phyloP scores from a whole-genome alignment of 257 asterid genomes.

The Fraxinus quadrangulata region DNA sequence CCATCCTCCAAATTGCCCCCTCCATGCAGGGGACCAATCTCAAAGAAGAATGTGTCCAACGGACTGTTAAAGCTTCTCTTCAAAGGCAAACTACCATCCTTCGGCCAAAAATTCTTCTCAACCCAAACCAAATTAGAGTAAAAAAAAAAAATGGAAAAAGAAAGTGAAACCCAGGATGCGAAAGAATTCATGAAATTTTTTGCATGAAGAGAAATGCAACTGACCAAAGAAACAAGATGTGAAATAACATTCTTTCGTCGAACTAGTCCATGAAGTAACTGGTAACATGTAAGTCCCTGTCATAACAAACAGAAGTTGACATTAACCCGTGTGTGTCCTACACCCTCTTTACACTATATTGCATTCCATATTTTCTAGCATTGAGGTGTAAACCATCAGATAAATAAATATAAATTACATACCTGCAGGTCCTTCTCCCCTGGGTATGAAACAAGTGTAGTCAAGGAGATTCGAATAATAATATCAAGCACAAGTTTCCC shows the following conservation, averaged over 20 bases:
- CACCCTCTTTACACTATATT: slow-evolving; percentile 5
- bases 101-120: slow-evolving; percentile 8
- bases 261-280: slow-evolving; percentile 93
- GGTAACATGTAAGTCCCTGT: slow-evolving; percentile 82
- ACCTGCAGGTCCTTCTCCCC: slow-evolving; percentile 98
- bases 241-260: slow-evolving; percentile 63
- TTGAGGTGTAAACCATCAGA: not conserved
- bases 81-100: slow-evolving; percentile 10
- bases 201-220: slow-evolving; percentile 35
- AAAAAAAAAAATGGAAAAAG: slow-evolving; percentile 18
- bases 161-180: slow-evolving; percentile 11
- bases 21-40: not conserved
- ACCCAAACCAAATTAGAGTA: slow-evolving; percentile 17
- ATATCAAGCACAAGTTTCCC: slow-evolving; percentile 82
- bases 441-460: slow-evolving; percentile 78
- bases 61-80: not conserved
- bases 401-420: slow-evolving; percentile 25
- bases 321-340: slow-evolving; percentile 17
- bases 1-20: not conserved
- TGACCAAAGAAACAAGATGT: slow-evolving; percentile 80
- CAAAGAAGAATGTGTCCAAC: not conserved
- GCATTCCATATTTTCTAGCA: not conserved
- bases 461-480: slow-evolving; percentile 66
- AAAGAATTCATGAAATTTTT: slow-evolving; percentile 5
- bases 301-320: slow-evolving; percentile 30